phyloP scores from a whole-genome alignment of 495 filamentous ascomycete genomes.

The Neurospora sp. region DNA sequence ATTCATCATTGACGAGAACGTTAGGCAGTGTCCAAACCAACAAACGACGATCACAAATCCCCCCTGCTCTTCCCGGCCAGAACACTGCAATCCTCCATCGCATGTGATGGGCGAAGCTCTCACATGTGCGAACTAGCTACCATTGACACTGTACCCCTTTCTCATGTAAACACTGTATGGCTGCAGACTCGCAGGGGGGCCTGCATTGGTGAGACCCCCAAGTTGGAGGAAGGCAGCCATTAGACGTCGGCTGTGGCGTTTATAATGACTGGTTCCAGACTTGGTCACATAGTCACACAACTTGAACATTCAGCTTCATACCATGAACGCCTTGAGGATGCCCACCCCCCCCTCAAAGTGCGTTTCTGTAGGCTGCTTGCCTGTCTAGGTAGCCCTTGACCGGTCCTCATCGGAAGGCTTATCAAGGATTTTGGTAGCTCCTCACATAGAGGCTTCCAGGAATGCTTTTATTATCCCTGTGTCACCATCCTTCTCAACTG shows the following conservation, averaged over 20 bases:
- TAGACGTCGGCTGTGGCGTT: not conserved
- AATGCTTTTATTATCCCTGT: not conserved
- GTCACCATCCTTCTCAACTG: not conserved
- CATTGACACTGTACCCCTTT: not conserved
- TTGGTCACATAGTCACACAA: not conserved
- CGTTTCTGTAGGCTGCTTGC: not conserved
- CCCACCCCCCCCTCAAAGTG: not conserved
- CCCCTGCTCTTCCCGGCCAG: not conserved
- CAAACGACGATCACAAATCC: not conserved
- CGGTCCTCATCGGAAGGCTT: not conserved
- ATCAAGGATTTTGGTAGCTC: not conserved
- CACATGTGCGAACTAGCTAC: not conserved
- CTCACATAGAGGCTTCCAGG: not conserved
- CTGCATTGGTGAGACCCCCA: not conserved
- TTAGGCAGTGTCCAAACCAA: not conserved
- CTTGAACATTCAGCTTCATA: not conserved
- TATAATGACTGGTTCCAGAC: not conserved
- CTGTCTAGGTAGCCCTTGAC: not conserved
- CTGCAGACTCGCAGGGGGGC: not conserved
- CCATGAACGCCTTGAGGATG: not conserved
- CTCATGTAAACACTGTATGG: not conserved
- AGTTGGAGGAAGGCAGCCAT: not conserved
- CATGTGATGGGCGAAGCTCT: not conserved
- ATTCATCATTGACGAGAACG: not conserved
- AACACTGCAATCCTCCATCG: not conserved